Evolutionary conservation across 2,329 filamentous ascomycete species (phyloP), one percentile per base, ranked within the genome.

Genomic region (Nigrograna mackinnonii): DNA sequence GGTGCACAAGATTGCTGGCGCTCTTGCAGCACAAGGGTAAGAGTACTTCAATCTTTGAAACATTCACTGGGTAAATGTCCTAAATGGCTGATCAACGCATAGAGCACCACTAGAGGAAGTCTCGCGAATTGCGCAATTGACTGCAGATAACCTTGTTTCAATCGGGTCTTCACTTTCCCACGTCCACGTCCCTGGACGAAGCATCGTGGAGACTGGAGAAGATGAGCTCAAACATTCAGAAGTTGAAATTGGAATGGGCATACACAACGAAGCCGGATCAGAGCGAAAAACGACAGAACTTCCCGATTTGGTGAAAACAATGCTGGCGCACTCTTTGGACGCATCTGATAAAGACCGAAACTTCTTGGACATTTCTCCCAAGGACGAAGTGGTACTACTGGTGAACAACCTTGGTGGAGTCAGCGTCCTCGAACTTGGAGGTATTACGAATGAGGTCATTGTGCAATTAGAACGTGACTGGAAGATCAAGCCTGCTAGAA

Each of bases 161-260:
- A 88, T 96, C 17, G 92, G 91, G 13, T 87, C 89, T 3, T 92
- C 88, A 39, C 73, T 96, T 31, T 86, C 87, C 50, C 91, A 95
- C 64, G 91, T 96, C n/a, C 92, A 96, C 63, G 89, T 96, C 0
- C 92, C 92, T 0, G 91, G 92, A 4, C 80, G 91, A 46, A 79
- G 75, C 1, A 62, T 74, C 5, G 68, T 73, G 0, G 79, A 82
- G 50, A 62, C 68, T 11, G 77, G 76, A 32, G 75, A 74, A 9
- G 80, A 83, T 18, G 83, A 84, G 31, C 69, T 92, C 43, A 76
- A 71, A 35, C 67, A 76, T 13, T 77, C 76, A 16, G 80, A 86
- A 56, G 75, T 85, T 17, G 84, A 87, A 67, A 75, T 87, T 50
- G 85, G 85, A 2, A 88, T 88, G 85, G 85, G 85, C 6, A 87